Evolutionary conservation across 2,329 filamentous ascomycete genomes (phyloP).

Genomic region (Dothiorella sarmentorum): DNA sequence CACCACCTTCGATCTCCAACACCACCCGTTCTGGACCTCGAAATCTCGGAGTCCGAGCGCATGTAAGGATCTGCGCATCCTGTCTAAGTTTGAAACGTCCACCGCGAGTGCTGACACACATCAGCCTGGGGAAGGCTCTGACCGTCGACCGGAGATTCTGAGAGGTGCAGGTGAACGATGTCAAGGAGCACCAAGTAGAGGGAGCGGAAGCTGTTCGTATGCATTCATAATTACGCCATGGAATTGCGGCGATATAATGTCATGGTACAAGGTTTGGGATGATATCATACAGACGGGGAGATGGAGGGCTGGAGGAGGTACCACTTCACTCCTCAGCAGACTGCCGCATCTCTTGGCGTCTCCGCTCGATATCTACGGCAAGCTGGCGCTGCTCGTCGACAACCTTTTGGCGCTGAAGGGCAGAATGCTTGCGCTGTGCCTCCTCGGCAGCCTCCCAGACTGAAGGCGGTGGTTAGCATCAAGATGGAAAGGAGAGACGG

Average conservation of each 20-base stretch:
- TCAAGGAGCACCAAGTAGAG: neutral
- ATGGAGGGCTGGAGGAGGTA: neutral
- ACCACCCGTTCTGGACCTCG: neutral
- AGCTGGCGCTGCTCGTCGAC: constrained; percentile 32
- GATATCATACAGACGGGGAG: neutral
- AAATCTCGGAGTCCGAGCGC: too few species aligned
- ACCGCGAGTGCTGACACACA: neutral
- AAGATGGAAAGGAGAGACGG: neutral
- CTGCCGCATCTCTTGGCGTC: constrained; percentile 31
- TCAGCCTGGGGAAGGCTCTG: too few species aligned
- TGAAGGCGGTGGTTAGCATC: neutral
- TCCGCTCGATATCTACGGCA: constrained; percentile 31
- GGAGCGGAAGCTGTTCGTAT: neutral
- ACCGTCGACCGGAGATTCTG: neutral
- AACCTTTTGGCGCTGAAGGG: constrained; percentile 25
- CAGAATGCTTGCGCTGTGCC: constrained; percentile 11
- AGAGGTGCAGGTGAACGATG: neutral
- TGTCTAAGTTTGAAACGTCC: neutral
- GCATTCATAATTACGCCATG: neutral
- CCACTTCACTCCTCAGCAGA: constrained; percentile 1
- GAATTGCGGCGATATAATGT: neutral
- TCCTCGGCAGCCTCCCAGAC: constrained; percentile 21
- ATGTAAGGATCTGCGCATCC: neutral
- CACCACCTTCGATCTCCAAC: neutral
- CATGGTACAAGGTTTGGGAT: neutral